These are phyloP conservation scores for Mycogone perniciosa DNA, from an alignment of 2,329 filamentous ascomycete species.

Conservation along the genomic window DNA sequence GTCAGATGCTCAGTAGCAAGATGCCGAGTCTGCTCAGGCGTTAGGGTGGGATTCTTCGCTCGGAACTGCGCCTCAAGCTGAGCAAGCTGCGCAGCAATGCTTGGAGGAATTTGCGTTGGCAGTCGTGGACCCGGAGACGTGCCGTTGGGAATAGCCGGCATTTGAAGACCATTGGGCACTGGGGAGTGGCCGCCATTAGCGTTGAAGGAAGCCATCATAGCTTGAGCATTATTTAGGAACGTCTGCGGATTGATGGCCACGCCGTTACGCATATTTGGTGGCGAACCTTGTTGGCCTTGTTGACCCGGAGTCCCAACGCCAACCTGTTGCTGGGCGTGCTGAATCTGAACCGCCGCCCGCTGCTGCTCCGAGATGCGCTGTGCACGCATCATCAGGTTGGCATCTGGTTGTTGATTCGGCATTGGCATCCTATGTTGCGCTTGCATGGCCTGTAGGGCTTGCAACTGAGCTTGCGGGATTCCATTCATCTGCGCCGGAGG, in stretches of 20 bases:
- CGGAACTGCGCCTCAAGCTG: slow-evolving; percentile 48
- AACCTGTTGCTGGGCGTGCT: slow-evolving; percentile 33
- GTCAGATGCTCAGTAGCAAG: slow-evolving; percentile 47
- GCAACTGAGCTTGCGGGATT: slow-evolving; percentile 64
- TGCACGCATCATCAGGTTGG: slow-evolving; percentile 55
- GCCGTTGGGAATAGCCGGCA: slow-evolving; percentile 39
- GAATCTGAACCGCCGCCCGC: slow-evolving; percentile 42
- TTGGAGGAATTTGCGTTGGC: slow-evolving; percentile 39
- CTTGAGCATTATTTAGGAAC: slow-evolving; percentile 47
- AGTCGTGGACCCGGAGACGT: slow-evolving; percentile 36
- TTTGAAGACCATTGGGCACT: slow-evolving; percentile 40
- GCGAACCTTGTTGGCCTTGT: slow-evolving; percentile 36
- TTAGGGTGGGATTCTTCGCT: slow-evolving; percentile 44
- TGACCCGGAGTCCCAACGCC: slow-evolving; percentile 28
- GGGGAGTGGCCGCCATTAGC: slow-evolving; percentile 37
- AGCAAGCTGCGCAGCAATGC: slow-evolving; percentile 42
- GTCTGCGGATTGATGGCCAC: slow-evolving; percentile 45
- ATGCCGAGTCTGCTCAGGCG: slow-evolving; percentile 43
- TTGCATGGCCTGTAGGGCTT: slow-evolving; percentile 40
- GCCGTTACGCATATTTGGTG: slow-evolving; percentile 36
- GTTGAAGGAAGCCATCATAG: slow-evolving; percentile 46
- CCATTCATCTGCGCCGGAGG: slow-evolving; percentile 56
- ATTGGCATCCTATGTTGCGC: slow-evolving; percentile 53
- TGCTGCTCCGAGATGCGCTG: slow-evolving; percentile 63
- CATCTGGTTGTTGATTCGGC: slow-evolving; percentile 38